A percentile compares a stretch with the other conserved stretches of the same genome.
These are phyloP conservation scores for Melampsora americana DNA, from an alignment of 1,284 basidiomycete genomes.

Conservation along the genomic window DNA sequence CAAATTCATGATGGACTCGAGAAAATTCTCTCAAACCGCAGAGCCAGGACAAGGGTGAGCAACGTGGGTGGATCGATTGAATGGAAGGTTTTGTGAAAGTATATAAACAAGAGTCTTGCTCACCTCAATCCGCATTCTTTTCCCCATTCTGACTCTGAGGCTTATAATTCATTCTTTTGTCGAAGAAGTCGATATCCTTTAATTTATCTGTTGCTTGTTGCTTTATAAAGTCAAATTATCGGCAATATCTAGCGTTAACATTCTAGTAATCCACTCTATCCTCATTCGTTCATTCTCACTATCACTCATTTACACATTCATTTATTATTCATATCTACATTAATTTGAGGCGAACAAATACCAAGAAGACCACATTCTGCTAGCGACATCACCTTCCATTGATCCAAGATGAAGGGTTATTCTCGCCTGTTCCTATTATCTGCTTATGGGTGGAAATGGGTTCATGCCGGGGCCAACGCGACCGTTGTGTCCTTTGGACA, in stretches of 20 bases:
- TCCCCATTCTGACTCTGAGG: background rate
- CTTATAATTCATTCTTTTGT: background rate
- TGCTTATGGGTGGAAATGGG: background rate
- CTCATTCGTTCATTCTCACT: background rate
- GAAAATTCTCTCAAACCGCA: too few relatives aligned
- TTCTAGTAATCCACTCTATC: background rate
- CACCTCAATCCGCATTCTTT: too few relatives aligned
- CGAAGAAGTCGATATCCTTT: background rate
- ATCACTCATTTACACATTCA: constrained; percentile 1
- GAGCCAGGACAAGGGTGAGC: too few relatives aligned
- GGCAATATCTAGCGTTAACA: background rate
- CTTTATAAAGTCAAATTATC: background rate
- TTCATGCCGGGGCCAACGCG: background rate
- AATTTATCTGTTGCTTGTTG: background rate
- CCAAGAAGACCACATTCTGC: background rate
- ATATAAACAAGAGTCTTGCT: too few relatives aligned
- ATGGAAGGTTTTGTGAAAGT: too few relatives aligned
- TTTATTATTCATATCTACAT: background rate
- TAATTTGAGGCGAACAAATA: background rate
- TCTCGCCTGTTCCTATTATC: background rate
- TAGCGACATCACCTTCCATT: background rate
- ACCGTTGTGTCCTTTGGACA: background rate
- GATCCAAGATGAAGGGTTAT: background rate
- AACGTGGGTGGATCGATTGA: too few relatives aligned
- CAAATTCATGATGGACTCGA: too few relatives aligned